Evolutionary conservation across 129 eudicot genomes (phyloP).

Genomic region (Dittrichia graveolens): DNA sequence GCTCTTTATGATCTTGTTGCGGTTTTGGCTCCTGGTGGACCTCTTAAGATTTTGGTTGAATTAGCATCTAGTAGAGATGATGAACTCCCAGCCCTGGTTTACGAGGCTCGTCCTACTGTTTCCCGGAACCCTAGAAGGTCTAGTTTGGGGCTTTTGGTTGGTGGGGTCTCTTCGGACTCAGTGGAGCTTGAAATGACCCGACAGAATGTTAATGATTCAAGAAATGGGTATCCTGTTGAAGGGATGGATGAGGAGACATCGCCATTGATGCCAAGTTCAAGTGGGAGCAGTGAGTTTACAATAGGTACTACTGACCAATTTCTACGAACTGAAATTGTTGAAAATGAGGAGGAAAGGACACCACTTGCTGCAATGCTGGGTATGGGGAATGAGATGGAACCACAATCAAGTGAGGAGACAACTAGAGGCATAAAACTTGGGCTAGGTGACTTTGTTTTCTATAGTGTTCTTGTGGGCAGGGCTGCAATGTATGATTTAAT

Average conservation of each 20-base stretch:
- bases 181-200: conserved; percentile 47
- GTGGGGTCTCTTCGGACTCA: conserved; percentile 39
- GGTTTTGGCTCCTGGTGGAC: conserved; percentile 96
- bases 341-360: conserved; percentile 39
- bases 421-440: conserved; percentile 87
- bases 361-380: conserved; percentile 44
- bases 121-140: conserved; percentile 34
- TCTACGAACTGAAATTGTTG: conserved; percentile 30
- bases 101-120: conserved; percentile 83
- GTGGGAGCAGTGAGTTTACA: conserved; percentile 24
- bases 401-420: conserved; percentile 31
- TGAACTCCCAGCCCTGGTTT: conserved; percentile 88
- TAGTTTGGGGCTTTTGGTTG: conserved; percentile 64
- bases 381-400: conserved; percentile 33
- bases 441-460: conserved; percentile 93
- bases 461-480: conserved; percentile 96
- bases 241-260: conserved; percentile 48
- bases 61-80: conserved; percentile 83
- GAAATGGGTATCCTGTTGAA: conserved; percentile 36
- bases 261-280: conserved; percentile 60
- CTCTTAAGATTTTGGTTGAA: conserved; percentile 85
- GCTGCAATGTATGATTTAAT: conserved; percentile 99
- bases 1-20: conserved; percentile 92
- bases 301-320: background rate
- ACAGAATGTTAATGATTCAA: conserved; percentile 17